Conservation (phyloP, 2,329 filamentous ascomycete genomes). For the Aspergillus ochraceus region DNA sequence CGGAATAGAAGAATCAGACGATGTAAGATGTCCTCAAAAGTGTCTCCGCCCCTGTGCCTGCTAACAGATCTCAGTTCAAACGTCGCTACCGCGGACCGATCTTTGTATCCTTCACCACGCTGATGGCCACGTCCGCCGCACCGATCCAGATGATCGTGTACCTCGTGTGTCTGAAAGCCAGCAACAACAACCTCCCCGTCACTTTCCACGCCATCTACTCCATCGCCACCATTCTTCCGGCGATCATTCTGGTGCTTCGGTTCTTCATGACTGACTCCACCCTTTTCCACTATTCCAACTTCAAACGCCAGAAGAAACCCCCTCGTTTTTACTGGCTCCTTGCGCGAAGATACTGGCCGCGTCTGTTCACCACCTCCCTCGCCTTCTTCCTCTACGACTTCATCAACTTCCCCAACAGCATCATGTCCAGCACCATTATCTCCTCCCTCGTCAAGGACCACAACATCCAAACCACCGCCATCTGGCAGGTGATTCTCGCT, state of each 20-base stretch:
- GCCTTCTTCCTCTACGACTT: constrained; percentile 41
- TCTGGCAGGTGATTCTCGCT: constrained; percentile 38
- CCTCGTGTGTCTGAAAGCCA: constrained; percentile 36
- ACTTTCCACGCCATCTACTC: constrained; percentile 33
- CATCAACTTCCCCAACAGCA: constrained; percentile 39
- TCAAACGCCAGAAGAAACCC: constrained; percentile 28
- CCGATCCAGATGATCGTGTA: constrained; percentile 39
- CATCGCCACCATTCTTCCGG: constrained; percentile 33
- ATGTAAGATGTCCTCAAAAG: not conserved
- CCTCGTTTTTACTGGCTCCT: not conserved
- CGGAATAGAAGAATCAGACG: not conserved
- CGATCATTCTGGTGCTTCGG: constrained; percentile 33
- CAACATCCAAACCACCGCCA: constrained; percentile 34
- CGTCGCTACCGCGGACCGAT: constrained; percentile 31
- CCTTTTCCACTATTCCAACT: constrained; percentile 34
- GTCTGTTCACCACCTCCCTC: constrained; percentile 31
- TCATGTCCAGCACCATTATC: constrained; percentile 38
- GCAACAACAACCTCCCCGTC: constrained; percentile 33
- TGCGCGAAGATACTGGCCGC: constrained; percentile 15
- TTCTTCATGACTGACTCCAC: constrained; percentile 36
- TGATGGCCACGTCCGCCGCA: constrained; percentile 36
- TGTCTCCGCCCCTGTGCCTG: not conserved
- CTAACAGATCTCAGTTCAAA: not conserved
- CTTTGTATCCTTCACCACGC: constrained; percentile 36
- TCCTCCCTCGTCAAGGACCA: constrained; percentile 31